A percentile compares a stretch with the other conserved stretches of the same genome.
Evolutionary conservation across 768 basidiomycete species (phyloP).

Genomic region (Mycena pura): DNA sequence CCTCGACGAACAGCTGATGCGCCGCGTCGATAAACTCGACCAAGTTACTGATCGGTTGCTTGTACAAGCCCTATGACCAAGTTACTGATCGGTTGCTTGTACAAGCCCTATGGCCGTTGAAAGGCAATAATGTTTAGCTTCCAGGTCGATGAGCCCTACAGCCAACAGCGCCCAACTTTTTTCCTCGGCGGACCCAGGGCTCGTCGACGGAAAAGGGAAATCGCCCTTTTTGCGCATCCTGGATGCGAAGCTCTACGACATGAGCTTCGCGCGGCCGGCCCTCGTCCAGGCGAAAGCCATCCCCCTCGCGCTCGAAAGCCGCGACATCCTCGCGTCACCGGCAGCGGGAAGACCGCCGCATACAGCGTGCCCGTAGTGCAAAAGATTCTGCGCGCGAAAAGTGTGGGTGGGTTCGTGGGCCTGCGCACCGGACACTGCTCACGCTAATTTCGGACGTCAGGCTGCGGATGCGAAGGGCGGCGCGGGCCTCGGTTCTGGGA

Average conservation of each 20-base stretch:
- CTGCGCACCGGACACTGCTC: not conserved
- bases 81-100: no score
- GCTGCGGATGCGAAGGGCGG: slow-evolving; percentile 50
- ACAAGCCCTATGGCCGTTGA: no score
- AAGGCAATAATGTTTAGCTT: no score
- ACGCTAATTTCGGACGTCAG: slow-evolving; percentile 33
- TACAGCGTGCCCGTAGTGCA: slow-evolving; percentile 93
- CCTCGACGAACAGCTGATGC: no score
- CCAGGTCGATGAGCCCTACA: no score
- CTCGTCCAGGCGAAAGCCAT: slow-evolving; percentile 92
- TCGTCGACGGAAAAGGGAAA: slow-evolving; percentile 54
- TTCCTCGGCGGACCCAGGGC: slow-evolving; percentile 52
- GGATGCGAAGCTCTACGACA: slow-evolving; percentile 90
- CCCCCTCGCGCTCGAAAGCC: slow-evolving; percentile 86
- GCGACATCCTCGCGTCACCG: slow-evolving; percentile 95
- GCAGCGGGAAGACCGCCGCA: slow-evolving; percentile 96
- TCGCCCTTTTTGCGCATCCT: slow-evolving; percentile 78
- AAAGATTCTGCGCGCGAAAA: slow-evolving; percentile 83
- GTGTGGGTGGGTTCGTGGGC: slow-evolving; percentile 54
- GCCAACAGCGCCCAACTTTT: no score
- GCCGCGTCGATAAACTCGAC: no score
- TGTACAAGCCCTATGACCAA: no score
- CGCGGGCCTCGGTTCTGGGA: slow-evolving; percentile 83
- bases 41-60: no score
- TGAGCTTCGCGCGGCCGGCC: slow-evolving; percentile 92